Base-by-base conservation (phyloP, 345 rosid genomes). In the Boechera retrofracta region DNA sequence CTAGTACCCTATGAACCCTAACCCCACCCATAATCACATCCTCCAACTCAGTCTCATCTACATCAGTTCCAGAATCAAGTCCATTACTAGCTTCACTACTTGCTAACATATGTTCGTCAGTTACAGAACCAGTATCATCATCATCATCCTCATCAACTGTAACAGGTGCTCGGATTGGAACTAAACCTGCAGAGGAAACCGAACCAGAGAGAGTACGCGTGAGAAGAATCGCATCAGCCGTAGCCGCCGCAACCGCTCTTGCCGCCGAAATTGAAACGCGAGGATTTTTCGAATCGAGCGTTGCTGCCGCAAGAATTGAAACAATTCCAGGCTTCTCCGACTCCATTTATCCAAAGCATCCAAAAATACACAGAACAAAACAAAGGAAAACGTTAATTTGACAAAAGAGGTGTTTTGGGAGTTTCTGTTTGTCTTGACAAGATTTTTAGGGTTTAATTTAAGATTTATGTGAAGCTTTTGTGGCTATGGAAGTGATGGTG, bases 91-190 rank as follows among this genome's bases (percentile, higher is more conserved):
- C 80, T 38, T 68, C 54, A 71, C 71, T 38, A 64, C 60, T 67
- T 2, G 65, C 80, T 59, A 56, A 57, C 75, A 71, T 74, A 69
- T 16, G 53, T 53, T 77, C 71, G 3, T 79, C 60, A 4, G 78
- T 69, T 21, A 81, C 89, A 82, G 74, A 77, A 53, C 76, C 66
- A 39, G 18, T 9, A 38, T 39, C 44, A 39, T 21, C 21, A 21
- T 21, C 21, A 21, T 39, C 67, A 38, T 69, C 84, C 0, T 85
- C 86, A 45, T 87, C 91, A 53, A 70, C 9, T 12, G 93, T 87
- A 71, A 84, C 36, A 75, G 91, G 98, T 82, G 98, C 97, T 68
- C 95, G 87, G 32, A 93, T 85, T 13, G 83, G 88, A 33, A 86
- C 45, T 56, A 87, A 86, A 80, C 89, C 85, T 42, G 87, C 21